These are phyloP conservation scores for Brettanomyces naardenensis DNA, from an alignment of 805 yeast genomes.

Conservation along the genomic window DNA sequence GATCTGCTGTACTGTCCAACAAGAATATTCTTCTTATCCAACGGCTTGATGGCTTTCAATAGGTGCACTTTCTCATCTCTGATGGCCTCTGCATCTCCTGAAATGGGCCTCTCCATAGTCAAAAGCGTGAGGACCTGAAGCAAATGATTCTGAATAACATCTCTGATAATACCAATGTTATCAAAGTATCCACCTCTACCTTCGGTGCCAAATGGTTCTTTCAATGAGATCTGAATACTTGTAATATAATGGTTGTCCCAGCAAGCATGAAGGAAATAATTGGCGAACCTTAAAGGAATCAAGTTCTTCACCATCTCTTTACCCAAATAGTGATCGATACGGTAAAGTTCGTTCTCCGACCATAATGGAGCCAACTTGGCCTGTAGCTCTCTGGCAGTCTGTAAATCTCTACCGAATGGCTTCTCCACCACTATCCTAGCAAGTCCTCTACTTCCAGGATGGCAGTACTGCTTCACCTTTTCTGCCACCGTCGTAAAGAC, in stretches of 20 bases:
- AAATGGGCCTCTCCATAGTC: constrained; percentile 92
- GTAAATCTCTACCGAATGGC: constrained; percentile 93
- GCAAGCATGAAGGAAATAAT: constrained; percentile 76
- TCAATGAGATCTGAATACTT: constrained; percentile 82
- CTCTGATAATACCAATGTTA: constrained; percentile 89
- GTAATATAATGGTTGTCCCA: constrained; percentile 81
- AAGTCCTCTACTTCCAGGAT: constrained; percentile 54
- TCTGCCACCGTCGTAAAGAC: constrained; percentile 76
- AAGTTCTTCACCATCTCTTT: constrained; percentile 97
- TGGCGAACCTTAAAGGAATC: constrained; percentile 83
- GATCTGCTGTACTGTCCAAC: constrained; percentile 85
- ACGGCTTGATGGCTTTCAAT: constrained; percentile 67
- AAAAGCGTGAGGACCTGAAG: constrained; percentile 85
- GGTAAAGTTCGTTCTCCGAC: constrained; percentile 83
- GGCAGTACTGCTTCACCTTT: constrained; percentile 60
- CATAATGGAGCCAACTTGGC: constrained; percentile 73
- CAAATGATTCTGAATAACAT: constrained; percentile 96
- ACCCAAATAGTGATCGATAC: constrained; percentile 97
- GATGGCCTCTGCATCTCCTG: constrained; percentile 87
- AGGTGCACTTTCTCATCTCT: constrained; percentile 96
- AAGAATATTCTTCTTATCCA: constrained; percentile 58
- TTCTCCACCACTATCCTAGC: constrained; percentile 89
- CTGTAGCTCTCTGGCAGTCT: constrained; percentile 71
- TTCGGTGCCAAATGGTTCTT: constrained; percentile 98
- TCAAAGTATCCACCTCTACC: constrained; percentile 99